These are phyloP conservation scores for Hypholoma fasciculare DNA, from an alignment of 768 basidiomycete species.

Conservation along the genomic window DNA sequence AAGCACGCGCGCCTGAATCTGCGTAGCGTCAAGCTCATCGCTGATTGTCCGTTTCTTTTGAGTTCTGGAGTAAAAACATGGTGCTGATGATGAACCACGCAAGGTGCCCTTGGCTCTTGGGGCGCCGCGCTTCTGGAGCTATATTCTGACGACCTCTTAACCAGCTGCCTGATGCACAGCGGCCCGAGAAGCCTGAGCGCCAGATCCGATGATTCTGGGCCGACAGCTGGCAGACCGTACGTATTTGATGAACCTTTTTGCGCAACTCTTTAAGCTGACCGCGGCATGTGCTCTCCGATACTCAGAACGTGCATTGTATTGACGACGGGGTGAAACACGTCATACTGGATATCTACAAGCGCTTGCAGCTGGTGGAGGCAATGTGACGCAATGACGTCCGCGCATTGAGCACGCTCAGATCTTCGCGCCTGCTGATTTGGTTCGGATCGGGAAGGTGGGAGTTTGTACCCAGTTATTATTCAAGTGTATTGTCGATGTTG, in stretches of 20 bases:
- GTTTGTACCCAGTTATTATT: constrained; percentile 15
- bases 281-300: not conserved
- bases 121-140: constrained; percentile 88
- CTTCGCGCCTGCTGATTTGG: constrained; percentile 67
- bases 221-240: constrained; percentile 83
- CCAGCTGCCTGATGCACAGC: constrained; percentile 67
- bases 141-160: constrained; percentile 78
- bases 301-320: constrained; percentile 87
- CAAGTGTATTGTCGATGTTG: not conserved
- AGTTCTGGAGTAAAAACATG: not conserved
- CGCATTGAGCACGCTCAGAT: constrained; percentile 96
- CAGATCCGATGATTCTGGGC: constrained; percentile 65
- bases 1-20: constrained; percentile 52
- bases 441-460: constrained; percentile 69
- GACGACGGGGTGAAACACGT: constrained; percentile 87
- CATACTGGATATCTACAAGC: constrained; percentile 82
- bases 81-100: not conserved
- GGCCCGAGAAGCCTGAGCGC: constrained; percentile 51
- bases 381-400: constrained; percentile 58
- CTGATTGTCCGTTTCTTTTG: constrained; percentile 55
- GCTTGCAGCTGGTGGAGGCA: constrained; percentile 37
- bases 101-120: constrained; percentile 88
- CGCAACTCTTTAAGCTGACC: not conserved
- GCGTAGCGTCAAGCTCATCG: constrained; percentile 71
- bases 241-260: constrained; percentile 20